Percentiles rank a stretch among this genome's conserved stretches.
Evolutionary conservation across 1,139 yeast genomes (phyloP).

Genomic region (Saccharomyces hybrid): DNA sequence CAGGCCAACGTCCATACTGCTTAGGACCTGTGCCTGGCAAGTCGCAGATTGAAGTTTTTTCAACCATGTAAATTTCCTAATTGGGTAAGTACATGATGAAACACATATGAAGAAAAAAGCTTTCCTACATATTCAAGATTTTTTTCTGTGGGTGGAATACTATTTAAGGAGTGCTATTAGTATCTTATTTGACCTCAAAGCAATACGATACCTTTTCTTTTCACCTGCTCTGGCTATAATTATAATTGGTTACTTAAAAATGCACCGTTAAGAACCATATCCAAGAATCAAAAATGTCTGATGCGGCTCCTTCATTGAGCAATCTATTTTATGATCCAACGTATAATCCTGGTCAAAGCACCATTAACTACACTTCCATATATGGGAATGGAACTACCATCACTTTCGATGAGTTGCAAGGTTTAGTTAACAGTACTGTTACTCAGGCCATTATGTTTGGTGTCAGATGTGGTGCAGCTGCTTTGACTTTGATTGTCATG

Average conservation of each 20-base stretch:
- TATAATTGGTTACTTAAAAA: neutral
- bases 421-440: conserved; percentile 26
- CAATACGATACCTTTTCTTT: neutral
- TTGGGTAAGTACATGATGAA: conserved; percentile 6
- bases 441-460: conserved; percentile 38
- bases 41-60: neutral
- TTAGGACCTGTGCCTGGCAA: neutral
- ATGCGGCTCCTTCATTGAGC: conserved; percentile 6
- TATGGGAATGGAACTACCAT: conserved; percentile 27
- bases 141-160: neutral
- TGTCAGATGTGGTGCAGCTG: conserved; percentile 37
- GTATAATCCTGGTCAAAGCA: conserved; percentile 25
- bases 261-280: neutral
- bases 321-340: conserved; percentile 13
- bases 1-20: neutral
- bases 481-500: conserved; percentile 34
- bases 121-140: conserved; percentile 2
- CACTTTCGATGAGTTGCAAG: conserved; percentile 35
- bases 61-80: conserved; percentile 6
- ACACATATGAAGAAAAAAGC: neutral
- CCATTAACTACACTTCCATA: conserved; percentile 24
- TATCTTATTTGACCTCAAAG: neutral
- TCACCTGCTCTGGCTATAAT: neutral
- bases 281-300: neutral
- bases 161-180: neutral